Percentiles rank a stretch among this genome's conserved stretches.
phyloP scores from a whole-genome alignment of 2,329 filamentous ascomycete genomes.

The Phoma herbarum region DNA sequence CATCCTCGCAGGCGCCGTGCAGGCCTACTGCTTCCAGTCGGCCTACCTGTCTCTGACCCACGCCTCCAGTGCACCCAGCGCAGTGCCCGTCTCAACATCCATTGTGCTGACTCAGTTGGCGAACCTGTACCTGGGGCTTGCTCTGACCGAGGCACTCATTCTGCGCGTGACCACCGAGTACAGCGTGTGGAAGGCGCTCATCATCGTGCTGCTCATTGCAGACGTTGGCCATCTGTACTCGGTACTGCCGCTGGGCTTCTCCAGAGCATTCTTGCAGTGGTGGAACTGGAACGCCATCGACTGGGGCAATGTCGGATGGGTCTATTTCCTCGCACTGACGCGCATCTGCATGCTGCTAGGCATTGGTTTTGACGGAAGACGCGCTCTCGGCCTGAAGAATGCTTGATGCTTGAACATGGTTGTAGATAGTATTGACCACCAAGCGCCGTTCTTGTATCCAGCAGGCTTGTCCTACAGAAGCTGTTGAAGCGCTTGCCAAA shows the following conservation, averaged over 20 bases:
- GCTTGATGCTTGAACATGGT: slow-evolving; percentile 4
- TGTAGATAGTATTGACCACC: slow-evolving; percentile 4
- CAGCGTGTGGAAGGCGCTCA: slow-evolving; percentile 73
- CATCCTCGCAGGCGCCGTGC: slow-evolving; percentile 63
- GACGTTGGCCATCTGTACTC: slow-evolving; percentile 79
- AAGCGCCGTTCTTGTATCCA: not conserved
- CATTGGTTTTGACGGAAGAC: slow-evolving; percentile 32
- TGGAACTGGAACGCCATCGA: slow-evolving; percentile 72
- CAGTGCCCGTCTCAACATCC: slow-evolving; percentile 67
- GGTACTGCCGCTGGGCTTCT: slow-evolving; percentile 65
- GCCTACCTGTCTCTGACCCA: slow-evolving; percentile 73
- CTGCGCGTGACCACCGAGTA: slow-evolving; percentile 73
- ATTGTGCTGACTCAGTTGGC: slow-evolving; percentile 78
- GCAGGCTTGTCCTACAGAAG: slow-evolving; percentile 14
- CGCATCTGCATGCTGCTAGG: slow-evolving; percentile 39
- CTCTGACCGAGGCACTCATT: slow-evolving; percentile 79
- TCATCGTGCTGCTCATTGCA: slow-evolving; percentile 74
- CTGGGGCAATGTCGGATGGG: slow-evolving; percentile 74
- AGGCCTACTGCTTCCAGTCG: slow-evolving; percentile 60
- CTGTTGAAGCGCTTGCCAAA: slow-evolving; percentile 6
- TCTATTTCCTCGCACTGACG: slow-evolving; percentile 68
- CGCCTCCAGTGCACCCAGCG: slow-evolving; percentile 58
- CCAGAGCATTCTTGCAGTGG: slow-evolving; percentile 69
- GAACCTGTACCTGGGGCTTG: slow-evolving; percentile 80
- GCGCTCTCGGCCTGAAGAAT: slow-evolving; percentile 14